phyloP scores from a whole-genome alignment of 257 asterid genomes.

The Lantana camara region DNA sequence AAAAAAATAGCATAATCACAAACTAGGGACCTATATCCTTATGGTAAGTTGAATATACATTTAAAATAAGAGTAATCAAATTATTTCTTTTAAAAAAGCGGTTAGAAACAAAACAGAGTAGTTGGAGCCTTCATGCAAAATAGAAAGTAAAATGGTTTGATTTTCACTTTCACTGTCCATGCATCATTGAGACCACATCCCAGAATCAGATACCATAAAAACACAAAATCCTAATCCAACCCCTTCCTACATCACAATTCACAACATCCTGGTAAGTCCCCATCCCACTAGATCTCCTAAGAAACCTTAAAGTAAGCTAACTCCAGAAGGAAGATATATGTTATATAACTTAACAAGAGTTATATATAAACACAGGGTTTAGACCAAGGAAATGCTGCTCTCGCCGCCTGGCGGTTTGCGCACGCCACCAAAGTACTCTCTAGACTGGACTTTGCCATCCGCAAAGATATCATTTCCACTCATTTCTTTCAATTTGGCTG shows the following conservation, averaged over 20 bases:
- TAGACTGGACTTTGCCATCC: slow-evolving; percentile 70
- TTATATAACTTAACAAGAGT: neutral
- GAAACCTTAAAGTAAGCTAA: neutral
- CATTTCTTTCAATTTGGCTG: slow-evolving; percentile 83
- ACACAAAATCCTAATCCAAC: slow-evolving; percentile 18
- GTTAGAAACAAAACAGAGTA: too few species aligned
- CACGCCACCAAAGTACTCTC: slow-evolving; percentile 86
- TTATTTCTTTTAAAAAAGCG: too few species aligned
- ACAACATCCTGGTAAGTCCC: too few species aligned
- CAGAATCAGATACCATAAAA: slow-evolving; percentile 17
- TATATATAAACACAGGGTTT: too few species aligned
- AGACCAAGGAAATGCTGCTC: slow-evolving; percentile 33
- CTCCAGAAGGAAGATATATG: neutral
- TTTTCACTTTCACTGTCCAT: neutral
- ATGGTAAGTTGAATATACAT: too few species aligned
- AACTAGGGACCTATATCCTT: too few species aligned
- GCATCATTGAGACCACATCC: neutral
- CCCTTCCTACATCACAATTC: neutral
- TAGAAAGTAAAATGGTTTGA: too few species aligned
- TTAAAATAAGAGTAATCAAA: too few species aligned
- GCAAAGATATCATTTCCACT: slow-evolving; percentile 79
- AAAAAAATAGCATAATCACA: too few species aligned
- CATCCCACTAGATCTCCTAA: neutral
- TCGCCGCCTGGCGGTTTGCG: slow-evolving; percentile 94
- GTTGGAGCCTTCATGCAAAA: too few species aligned